phyloP scores from a whole-genome alignment of 108 stramenopile species.

The Pseudonitzschia multistriata region DNA sequence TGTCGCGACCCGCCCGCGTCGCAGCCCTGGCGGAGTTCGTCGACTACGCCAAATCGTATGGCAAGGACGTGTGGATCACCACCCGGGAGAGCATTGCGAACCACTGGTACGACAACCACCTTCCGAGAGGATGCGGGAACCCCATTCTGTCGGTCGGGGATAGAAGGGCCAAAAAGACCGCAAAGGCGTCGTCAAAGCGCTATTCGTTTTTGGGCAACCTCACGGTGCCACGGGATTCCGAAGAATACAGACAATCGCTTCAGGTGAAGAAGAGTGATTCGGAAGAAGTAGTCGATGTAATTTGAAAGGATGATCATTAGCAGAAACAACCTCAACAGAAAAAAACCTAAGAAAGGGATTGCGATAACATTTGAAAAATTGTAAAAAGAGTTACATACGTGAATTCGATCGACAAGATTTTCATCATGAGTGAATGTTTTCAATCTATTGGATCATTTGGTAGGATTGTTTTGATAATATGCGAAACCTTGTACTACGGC shows the following conservation, averaged over 20 bases:
- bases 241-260: slow-evolving; percentile 4
- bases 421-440: too few species aligned
- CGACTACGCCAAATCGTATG: slow-evolving; percentile 83
- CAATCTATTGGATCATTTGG: too few species aligned
- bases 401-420: too few species aligned
- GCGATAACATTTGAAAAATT: too few species aligned
- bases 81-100: slow-evolving; percentile 90
- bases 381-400: too few species aligned
- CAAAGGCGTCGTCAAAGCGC: neutral
- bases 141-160: slow-evolving; percentile 23
- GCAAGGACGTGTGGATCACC: slow-evolving; percentile 91
- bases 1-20: slow-evolving; percentile 86
- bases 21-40: slow-evolving; percentile 87
- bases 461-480: too few species aligned
- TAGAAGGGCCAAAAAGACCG: neutral
- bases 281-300: neutral
- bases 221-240: neutral
- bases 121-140: slow-evolving; percentile 46
- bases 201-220: slow-evolving; percentile 1
- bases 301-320: too few species aligned
- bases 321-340: too few species aligned
- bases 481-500: too few species aligned
- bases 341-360: too few species aligned
- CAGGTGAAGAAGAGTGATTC: neutral
- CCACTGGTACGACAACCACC: slow-evolving; percentile 86